phyloP scores from a whole-genome alignment of 164 flowering plant species.

The grape (Vitis vinifera) region ASM3070453v1 NC_081810.1:1731001-1731500 shows the following conservation, averaged over 20 bases:
- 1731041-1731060: slow-evolving; percentile 11
- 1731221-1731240: neutral
- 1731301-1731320: neutral
- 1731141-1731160: neutral
- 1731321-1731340: neutral
- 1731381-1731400: neutral
- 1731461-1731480: neutral
- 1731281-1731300: neutral
- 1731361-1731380: no score
- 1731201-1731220: neutral
- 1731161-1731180: slow-evolving; percentile 10
- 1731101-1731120: slow-evolving; percentile 2
- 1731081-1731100: neutral
- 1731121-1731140: slow-evolving; percentile 13
- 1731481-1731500: neutral
- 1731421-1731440: neutral
- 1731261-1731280: neutral
- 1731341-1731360: neutral
- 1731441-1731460: neutral
- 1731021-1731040: slow-evolving; percentile 9
- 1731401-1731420: neutral
- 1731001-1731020: slow-evolving; percentile 1
- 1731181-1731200: neutral
- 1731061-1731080: neutral
- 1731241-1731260: neutral